Evolutionary conservation across 805 yeast species (phyloP), one percentile per base, ranked within the genome.

Genomic region (Lipomyces yamadae): DNA sequence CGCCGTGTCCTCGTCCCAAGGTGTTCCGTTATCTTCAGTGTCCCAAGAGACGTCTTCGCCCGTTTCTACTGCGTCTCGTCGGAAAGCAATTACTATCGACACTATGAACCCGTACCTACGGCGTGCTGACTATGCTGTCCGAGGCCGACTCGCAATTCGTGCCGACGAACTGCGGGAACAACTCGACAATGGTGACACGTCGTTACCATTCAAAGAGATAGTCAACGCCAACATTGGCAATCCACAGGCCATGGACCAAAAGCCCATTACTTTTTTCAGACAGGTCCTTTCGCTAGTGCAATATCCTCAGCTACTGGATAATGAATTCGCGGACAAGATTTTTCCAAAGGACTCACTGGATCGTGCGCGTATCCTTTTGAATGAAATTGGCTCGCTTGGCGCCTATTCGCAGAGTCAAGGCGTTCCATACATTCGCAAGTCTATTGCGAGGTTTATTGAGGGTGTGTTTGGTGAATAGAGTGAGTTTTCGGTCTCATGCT

Each of bases 331-430:
- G 3, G 68, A 72, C 11, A 57, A 66, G 34, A 68, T 74, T n/a
- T 74, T 74, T 37, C 91, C 93, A 0, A 65, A 74, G 7, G 98
- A 95, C 75, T 94, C 92, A 5, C 77, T 90, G 6, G 83, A 80
- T 59, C 84, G 99, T 65, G 97, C 98, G 8, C 78, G 79, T 65
- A 69, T 69, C 1, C 79, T 95, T 62, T 81, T 93, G 73, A 70
- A 79, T 0, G 83, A 86, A 56, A 83, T 91, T 54, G 92, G 92
- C 24, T 89, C 97, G 2, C 88, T 92, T 2, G 99, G 99, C 66
- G 97, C 99, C 1, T 95, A 95, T 77, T 92, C 98, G 4, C 88
- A 88, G 67, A 93, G 98, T 4, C 97, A 93, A 78, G 99, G 99
- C 75, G 89, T 89, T 37, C 81, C 83, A 0, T 81, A 81, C 42